Evolutionary conservation across 176 grass and related monocot genomes (phyloP), one percentile per base, ranked within the genome.

Genomic region (Avena sativa): DNA sequence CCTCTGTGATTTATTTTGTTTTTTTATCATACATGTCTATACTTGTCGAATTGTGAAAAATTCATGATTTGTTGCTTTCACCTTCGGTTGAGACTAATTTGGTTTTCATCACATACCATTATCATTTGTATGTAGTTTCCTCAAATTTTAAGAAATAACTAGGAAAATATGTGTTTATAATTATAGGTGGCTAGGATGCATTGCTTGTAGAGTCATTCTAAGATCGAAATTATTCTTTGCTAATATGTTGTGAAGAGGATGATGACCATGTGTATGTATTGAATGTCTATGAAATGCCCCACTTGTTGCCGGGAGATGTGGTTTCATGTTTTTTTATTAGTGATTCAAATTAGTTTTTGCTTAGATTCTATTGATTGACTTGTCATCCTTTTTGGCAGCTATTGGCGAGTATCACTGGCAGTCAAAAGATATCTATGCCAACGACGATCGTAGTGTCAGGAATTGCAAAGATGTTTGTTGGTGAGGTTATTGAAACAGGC

Each of bases 401-500:
- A 62, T 87, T 99, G 79, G 49, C 80, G 6, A 87, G 85, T 78
- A 93, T 99, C 58, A 99, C 92, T 19, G 94, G 94, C 55, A 97
- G 87, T 87, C 97, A 99, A 66, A 94, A 99, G 76, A 90, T 92
- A 87, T 93, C 91, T 89, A 51, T 89, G 69, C 90, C 94, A 16
- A 92, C 89, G 0, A 93, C 88, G 9, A 97, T 97, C 55, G 92
- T 94, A 47, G 90, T 97, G 50, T 93, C 97, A 71, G 94, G 92
- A 85, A 91, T 94, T 65, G 92, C 78, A 71, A 94, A 99, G 88
- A 87, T 99, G 92, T 97, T 97, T 89, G 90, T 93, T 65, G 97
- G 94, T 9, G 91, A 99, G 56, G 89, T 99, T 44, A 83, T 97
- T 77, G 97, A 99, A 90, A 99, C 92, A 89, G 91, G 97, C 78